Conservation (phyloP, 2,329 filamentous ascomycete genomes). For the Lecanicillium sp. region DNA sequence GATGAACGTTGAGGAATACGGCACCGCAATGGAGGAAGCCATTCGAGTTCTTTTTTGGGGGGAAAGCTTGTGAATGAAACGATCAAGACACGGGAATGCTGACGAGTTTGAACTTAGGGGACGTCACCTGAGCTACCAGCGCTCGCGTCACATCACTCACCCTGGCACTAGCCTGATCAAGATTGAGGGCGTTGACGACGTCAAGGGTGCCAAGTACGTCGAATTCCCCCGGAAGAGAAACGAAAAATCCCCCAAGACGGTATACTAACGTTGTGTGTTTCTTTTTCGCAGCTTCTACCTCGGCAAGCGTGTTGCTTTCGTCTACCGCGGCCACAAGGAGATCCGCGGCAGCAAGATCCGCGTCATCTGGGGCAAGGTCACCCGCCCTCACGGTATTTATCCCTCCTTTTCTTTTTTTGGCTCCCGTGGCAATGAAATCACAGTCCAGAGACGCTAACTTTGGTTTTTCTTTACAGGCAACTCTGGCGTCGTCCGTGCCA, state of each 20-base stretch:
- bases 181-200: constrained; percentile 95
- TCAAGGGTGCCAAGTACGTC: constrained; percentile 76
- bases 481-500: constrained; percentile 94
- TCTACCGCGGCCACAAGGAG: constrained; percentile 94
- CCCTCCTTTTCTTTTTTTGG: constrained; percentile 2
- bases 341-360: constrained; percentile 97
- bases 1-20: constrained; percentile 11
- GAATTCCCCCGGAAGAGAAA: background rate
- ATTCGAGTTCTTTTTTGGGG: too few relatives aligned
- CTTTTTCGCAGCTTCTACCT: constrained; percentile 67
- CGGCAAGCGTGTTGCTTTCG: constrained; percentile 97
- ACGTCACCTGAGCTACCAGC: constrained; percentile 97
- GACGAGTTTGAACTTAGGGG: constrained; percentile 49
- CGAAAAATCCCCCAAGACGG: background rate
- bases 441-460: constrained; percentile 9
- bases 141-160: constrained; percentile 85
- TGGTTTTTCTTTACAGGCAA: constrained; percentile 63
- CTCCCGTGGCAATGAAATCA: background rate
- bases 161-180: constrained; percentile 91
- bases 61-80: background rate
- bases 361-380: constrained; percentile 99
- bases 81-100: constrained; percentile 8
- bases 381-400: constrained; percentile 78
- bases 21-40: too few relatives aligned
- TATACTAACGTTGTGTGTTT: constrained; percentile 17